These are phyloP conservation scores for Linderniella brevidens DNA, from an alignment of 257 asterid species.

Conservation along the genomic window DNA sequence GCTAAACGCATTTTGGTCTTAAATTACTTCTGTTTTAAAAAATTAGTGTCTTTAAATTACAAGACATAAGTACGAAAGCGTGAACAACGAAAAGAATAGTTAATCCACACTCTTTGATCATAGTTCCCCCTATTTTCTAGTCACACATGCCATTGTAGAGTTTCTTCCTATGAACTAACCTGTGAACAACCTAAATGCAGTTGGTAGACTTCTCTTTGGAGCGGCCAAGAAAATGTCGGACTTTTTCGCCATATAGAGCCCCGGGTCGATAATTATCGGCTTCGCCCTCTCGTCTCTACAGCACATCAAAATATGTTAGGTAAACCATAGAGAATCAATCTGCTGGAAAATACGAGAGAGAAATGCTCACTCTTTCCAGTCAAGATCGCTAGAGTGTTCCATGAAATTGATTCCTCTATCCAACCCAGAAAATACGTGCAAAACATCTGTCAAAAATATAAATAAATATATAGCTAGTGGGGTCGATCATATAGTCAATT, in stretches of 20 bases:
- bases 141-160: no score
- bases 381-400: slow-evolving; percentile 54
- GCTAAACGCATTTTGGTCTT: no score
- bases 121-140: no score
- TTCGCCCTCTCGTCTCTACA: slow-evolving; percentile 50
- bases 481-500: no score
- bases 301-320: slow-evolving; percentile 7
- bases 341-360: not conserved
- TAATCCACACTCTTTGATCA: no score
- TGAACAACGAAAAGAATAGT: no score
- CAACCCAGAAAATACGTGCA: slow-evolving; percentile 30
- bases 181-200: slow-evolving; percentile 71
- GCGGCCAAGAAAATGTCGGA: slow-evolving; percentile 47
- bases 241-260: slow-evolving; percentile 50
- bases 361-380: slow-evolving; percentile 65
- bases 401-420: slow-evolving; percentile 45
- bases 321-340: not conserved
- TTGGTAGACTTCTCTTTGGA: slow-evolving; percentile 48
- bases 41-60: no score
- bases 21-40: no score
- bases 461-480: not conserved
- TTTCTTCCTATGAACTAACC: slow-evolving; percentile 29
- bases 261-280: slow-evolving; percentile 74
- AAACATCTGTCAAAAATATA: slow-evolving; percentile 47
- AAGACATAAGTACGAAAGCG: no score